Base-by-base conservation (phyloP, 2,329 filamentous ascomycete genomes). In the Talaromyces sp. region DNA sequence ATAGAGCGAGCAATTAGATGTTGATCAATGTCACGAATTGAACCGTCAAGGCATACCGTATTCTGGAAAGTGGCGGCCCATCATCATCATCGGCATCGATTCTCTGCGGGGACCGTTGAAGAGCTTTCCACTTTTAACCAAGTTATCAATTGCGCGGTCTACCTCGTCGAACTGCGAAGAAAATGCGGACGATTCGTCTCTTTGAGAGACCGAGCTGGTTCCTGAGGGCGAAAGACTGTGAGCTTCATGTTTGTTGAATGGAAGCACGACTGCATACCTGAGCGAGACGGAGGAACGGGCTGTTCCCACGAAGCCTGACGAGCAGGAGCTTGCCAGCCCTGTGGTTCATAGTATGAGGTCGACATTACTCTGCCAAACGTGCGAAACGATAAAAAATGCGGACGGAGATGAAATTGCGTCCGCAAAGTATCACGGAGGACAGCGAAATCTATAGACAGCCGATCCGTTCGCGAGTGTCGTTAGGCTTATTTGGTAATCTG, bases 121-220 rank as follows among this genome's bases (percentile, higher is more conserved):
- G 81, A 93, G 89, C 84, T 98, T 98, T 74, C 93, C 93, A 78
- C 93, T 97, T 85, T 98, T 98, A 74, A 94, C 86, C 67, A 99
- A 86, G 79, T 98, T 98, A 75, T 98, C 95, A 74, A 94, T 88
- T 71, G 94, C 94, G 76, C 94, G 90, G 70, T 98, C 95, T 73
- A 99, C 93, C 87, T 99, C 95, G 82, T 96, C 93, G 78, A 96
- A 90, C 80, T 97, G 93, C 76, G 90, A 89, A 70, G 87, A 88
- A 77, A 96, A 97, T 66, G 93, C 92, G 74, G 84, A 82, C 65
- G 86, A 84, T 67, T 96, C 92, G 70, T 94, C 91, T 56, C 65
- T 24, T 72, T 88, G 86, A 69, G 87, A 87, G 60, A 90, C 88
- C 65, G 90, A 93, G 78, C 85, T 92, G 68, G 90, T 87, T 79